Evolutionary conservation across 352 stramenopile genomes (phyloP), one percentile per base, ranked within the genome.

Genomic region (Phytophthora citrophthora): DNA sequence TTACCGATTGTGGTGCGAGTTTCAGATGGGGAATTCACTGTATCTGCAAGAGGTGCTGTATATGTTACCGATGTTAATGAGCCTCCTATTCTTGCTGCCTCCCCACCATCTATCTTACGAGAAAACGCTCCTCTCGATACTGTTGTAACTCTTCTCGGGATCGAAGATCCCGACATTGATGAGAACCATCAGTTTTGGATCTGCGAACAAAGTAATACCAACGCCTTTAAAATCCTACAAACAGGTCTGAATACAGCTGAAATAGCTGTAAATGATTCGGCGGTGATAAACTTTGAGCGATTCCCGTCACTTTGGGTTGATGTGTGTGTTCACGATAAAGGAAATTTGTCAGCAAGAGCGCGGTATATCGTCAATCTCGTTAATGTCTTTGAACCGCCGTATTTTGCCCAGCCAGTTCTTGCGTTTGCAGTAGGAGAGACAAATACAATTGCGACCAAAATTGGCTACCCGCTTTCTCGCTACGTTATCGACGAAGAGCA

Each of bases 371-470:
- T 86, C 1, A 55, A 52, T 18, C 57, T 89, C 16, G 9, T 63
- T 1, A 86, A 89, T 38, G 77, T 89, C n/a, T 80, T 75, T 18
- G 80, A 89, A 40, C 68, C 77, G 0, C 70, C 77, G 11, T 77
- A 64, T 3, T 86, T 89, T 34, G 70, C 51, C 0, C 51, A 64
- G 7, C 47, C 70, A 7, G 20, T 54, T 1, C 34, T 84, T n/a
- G 49, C 57, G 5, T 70, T 86, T 23, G 26, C 34, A 3, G 52
- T 78, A 9, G 39, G 49, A 1, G 80, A 89, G 53, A 67, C 79
- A 4, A 29, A 74, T 45, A 32, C 8, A 2, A 44, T 46, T 56
- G 50, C 9, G 5, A 57, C 27, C 7, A 13, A 29, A 8, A 39
- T 74, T 13, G 66, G 66, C 0, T 55, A 45, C 2, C 32, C 66